Evolutionary conservation across 805 yeast species (phyloP).

Genomic region (Kregervanrija pseudodelftensis): DNA sequence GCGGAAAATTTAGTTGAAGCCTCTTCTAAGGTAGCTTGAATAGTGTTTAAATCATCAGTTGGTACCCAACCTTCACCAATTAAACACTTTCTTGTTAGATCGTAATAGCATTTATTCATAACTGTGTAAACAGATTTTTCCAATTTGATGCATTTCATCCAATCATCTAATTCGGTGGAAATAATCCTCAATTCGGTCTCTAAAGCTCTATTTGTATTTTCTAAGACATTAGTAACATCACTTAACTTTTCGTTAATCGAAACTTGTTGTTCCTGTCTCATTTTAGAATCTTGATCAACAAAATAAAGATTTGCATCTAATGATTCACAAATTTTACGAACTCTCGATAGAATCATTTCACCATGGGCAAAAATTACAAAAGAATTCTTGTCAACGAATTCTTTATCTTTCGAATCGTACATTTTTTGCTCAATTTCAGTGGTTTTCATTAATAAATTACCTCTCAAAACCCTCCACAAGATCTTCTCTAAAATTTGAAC

Average conservation of each 20-base stretch:
- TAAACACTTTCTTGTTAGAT: constrained; percentile 54
- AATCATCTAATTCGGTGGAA: constrained; percentile 50
- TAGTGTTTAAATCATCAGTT: constrained; percentile 37
- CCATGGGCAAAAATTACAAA: constrained; percentile 94
- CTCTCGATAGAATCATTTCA: constrained; percentile 58
- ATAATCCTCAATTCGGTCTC: constrained; percentile 61
- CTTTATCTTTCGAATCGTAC: constrained; percentile 52
- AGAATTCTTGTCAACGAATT: constrained; percentile 62
- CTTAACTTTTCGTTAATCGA: constrained; percentile 44
- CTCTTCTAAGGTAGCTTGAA: constrained; percentile 39
- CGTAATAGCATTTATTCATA: constrained; percentile 63
- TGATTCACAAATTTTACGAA: constrained; percentile 80
- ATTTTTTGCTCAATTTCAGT: constrained; percentile 65
- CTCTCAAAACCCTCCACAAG: constrained; percentile 88
- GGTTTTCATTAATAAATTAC: constrained; percentile 76
- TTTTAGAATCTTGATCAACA: constrained; percentile 39
- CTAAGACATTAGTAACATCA: constrained; percentile 44
- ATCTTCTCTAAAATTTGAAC: constrained; percentile 70
- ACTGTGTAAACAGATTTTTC: constrained; percentile 54
- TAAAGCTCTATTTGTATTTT: constrained; percentile 44
- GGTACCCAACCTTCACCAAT: constrained; percentile 78
- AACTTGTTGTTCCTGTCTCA: constrained; percentile 31
- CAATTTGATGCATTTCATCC: constrained; percentile 47
- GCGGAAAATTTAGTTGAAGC: constrained; percentile 25
- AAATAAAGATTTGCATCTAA: constrained; percentile 74